Base-by-base conservation (phyloP, 805 yeast genomes). In the Suhomyces emberorum region DNA sequence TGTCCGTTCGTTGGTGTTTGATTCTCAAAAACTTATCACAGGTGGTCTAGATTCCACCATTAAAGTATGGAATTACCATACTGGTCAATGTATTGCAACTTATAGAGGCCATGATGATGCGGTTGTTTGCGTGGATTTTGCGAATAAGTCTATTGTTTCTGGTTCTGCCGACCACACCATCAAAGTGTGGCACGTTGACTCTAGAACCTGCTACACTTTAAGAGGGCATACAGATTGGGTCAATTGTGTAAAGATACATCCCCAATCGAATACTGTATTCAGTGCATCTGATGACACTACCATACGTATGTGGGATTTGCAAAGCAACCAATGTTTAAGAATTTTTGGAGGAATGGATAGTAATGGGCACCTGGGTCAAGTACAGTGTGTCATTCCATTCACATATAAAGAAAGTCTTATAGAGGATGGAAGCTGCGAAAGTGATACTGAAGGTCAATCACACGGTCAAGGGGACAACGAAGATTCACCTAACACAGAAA, bases 191-290 rank as follows among this genome's bases (percentile, higher is more conserved):
- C 95, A 93, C 57, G 95, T 93, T 30, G 95, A 86, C 55, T 79
- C 88, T 5, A 73, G 96, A 62, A 85, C 95, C 1, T 93, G 97
- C 55, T 87, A 83, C 60, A 88, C 98, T 0, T 69, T 93, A 40
- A 72, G 96, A 28, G 98, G 98, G 5, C 98, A 93, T 57, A 75
- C 83, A 0, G 97, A 86, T 48, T 82, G 95, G 80, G 96, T 93
- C 14, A 88, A 87, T 46, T 78, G 85, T 43, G 98, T 93, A 35
- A 85, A 85, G 63, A 78, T 89, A 37, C 95, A 89, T 58, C 74
- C 85, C 3, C 76, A 76, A 37, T 80, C 95, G 29, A 77, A 78
- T 42, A 83, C 95, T 1, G 74, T 88, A 14, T 88, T 83, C 60
- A 81, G 93, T 52, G 88, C 95, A 3, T 79, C 91, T 27, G 98